A percentile compares a stretch with the other conserved stretches of the same genome.
phyloP scores from a whole-genome alignment of 2,329 filamentous ascomycete species.

The Onygenales sp. region DNA sequence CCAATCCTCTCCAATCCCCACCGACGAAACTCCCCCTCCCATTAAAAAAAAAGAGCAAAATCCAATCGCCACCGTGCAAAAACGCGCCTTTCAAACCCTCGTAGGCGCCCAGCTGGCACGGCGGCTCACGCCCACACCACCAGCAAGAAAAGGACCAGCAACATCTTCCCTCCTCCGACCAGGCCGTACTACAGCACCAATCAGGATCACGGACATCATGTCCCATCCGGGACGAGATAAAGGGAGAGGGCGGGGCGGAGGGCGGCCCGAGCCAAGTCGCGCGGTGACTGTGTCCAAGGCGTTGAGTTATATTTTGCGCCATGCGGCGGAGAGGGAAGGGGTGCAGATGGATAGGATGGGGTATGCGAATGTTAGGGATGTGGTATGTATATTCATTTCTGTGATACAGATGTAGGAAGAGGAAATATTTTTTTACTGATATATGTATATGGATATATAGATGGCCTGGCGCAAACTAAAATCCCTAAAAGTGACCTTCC shows the following conservation, averaged over 20 bases:
- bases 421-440: neutral
- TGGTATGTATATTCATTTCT: constrained; percentile 34
- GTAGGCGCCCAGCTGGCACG: too few relatives aligned
- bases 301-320: constrained; percentile 44
- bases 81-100: too few relatives aligned
- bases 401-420: neutral
- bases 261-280: constrained; percentile 10
- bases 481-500: constrained; percentile 62
- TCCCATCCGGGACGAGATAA: neutral
- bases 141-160: too few relatives aligned
- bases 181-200: too few relatives aligned
- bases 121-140: too few relatives aligned
- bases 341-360: constrained; percentile 49
- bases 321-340: constrained; percentile 52
- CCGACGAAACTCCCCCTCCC: too few relatives aligned
- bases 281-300: constrained; percentile 33
- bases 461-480: constrained; percentile 52
- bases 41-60: too few relatives aligned
- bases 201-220: neutral
- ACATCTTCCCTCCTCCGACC: too few relatives aligned
- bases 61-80: too few relatives aligned
- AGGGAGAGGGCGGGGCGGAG: neutral
- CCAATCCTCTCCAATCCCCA: too few relatives aligned
- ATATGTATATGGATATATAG: constrained; percentile 21
- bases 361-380: constrained; percentile 50